A percentile compares a stretch with the other conserved stretches of the same genome.
These are phyloP conservation scores for Auricularia sp. DNA, from an alignment of 768 basidiomycete species.

Conservation along the genomic window DNA sequence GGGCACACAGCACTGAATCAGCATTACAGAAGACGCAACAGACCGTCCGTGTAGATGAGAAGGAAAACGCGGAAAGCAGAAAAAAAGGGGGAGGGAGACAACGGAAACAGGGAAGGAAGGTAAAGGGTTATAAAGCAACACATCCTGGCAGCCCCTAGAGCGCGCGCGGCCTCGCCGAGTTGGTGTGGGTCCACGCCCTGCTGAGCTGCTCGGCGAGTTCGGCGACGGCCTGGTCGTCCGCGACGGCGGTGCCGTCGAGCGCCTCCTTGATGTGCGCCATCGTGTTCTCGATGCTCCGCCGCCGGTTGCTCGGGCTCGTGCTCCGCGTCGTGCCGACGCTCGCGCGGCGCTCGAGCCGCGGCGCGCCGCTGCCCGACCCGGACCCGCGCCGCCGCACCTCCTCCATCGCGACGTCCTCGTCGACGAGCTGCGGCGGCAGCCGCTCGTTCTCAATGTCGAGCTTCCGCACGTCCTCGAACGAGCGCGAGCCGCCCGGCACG, in stretches of 20 bases:
- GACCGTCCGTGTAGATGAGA: too few species aligned
- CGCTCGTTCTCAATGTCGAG: constrained; percentile 99
- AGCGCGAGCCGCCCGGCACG: constrained; percentile 14
- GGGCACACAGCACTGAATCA: too few species aligned
- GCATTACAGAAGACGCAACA: too few species aligned
- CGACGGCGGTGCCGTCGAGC: constrained; percentile 28
- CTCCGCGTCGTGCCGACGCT: constrained; percentile 31
- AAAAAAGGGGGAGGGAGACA: too few species aligned
- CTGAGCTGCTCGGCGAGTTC: neutral
- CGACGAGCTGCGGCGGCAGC: constrained; percentile 93
- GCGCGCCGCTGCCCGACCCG: neutral
- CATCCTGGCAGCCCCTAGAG: neutral
- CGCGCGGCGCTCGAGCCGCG: constrained; percentile 19
- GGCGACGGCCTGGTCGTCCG: constrained; percentile 10
- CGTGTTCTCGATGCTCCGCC: constrained; percentile 33
- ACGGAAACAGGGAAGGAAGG: neutral
- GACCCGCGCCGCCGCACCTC: neutral
- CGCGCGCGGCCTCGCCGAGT: neutral
- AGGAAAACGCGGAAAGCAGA: too few species aligned
- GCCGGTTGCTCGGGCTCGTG: constrained; percentile 30
- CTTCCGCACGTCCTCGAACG: constrained; percentile 96
- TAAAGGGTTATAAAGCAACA: neutral
- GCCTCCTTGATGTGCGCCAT: constrained; percentile 35
- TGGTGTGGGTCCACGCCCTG: neutral
- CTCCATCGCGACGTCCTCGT: constrained; percentile 25